Conservation (phyloP, 306 rosid genomes). For the Corylus americana region DNA sequence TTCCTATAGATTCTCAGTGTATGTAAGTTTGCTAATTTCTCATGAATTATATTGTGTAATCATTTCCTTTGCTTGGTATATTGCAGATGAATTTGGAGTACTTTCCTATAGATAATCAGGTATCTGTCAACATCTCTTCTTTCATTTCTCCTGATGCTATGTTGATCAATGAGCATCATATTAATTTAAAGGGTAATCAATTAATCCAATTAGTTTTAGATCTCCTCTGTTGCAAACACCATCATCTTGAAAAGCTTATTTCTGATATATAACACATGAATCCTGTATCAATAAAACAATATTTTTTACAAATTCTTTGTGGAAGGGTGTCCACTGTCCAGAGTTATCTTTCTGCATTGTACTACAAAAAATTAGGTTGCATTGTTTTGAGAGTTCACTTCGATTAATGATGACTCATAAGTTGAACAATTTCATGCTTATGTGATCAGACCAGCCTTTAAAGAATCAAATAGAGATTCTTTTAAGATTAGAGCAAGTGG, state of each 20-base stretch:
- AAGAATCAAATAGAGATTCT: not conserved
- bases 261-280: not conserved
- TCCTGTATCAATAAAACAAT: constrained; percentile 6
- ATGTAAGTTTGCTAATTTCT: constrained; percentile 19
- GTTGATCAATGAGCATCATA: constrained; percentile 4
- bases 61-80: constrained; percentile 25
- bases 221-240: not conserved
- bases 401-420: not conserved
- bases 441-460: not conserved
- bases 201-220: constrained; percentile 8
- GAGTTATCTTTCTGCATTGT: not conserved
- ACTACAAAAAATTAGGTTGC: not conserved
- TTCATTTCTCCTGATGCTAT: constrained; percentile 15
- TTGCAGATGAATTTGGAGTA: constrained; percentile 95
- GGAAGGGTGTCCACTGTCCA: not conserved
- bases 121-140: constrained; percentile 33
- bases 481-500: not conserved
- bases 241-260: constrained; percentile 4
- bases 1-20: constrained; percentile 24
- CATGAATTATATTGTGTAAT: constrained; percentile 11
- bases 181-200: constrained; percentile 1
- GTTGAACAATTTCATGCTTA: too few relatives aligned
- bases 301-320: not conserved
- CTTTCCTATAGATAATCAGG: constrained; percentile 90
- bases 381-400: not conserved